phyloP scores from a whole-genome alignment of 306 rosid species.

The Fragaria nilgerrensis region DNA sequence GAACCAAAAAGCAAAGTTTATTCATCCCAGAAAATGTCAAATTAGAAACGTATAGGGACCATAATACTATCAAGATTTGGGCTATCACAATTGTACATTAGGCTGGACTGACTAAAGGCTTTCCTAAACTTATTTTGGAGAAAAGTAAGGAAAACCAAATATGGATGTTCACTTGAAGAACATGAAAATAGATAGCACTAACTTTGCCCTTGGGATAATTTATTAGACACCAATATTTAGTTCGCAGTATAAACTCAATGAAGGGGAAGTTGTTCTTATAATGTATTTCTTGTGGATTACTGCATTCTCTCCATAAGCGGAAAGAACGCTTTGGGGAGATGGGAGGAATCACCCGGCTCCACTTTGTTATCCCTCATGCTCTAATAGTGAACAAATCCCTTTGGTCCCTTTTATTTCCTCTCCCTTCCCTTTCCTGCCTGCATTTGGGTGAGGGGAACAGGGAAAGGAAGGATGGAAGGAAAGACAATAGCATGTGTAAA shows the following conservation, averaged over 20 bases:
- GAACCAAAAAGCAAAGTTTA: not conserved
- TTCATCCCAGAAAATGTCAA: not conserved
- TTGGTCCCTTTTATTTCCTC: not conserved
- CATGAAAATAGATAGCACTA: not conserved
- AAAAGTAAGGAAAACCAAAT: not conserved
- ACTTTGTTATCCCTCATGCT: not conserved
- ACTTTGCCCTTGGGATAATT: not conserved
- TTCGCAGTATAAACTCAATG: not conserved
- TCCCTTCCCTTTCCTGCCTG: not conserved
- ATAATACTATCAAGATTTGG: not conserved
- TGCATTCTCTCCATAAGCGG: slow-evolving; percentile 10
- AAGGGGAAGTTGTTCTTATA: not conserved
- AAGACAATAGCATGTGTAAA: not conserved
- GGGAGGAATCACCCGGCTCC: not conserved
- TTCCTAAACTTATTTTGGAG: not conserved
- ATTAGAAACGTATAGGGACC: not conserved
- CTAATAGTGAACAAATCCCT: not conserved
- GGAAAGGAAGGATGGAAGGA: not conserved
- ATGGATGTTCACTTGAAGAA: not conserved
- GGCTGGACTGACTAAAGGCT: not conserved
- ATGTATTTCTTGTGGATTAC: not conserved
- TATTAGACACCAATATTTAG: not conserved
- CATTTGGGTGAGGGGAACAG: not conserved
- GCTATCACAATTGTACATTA: not conserved
- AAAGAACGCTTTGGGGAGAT: not conserved